phyloP scores from a whole-genome alignment of 1,139 yeast genomes.

The Lodderomyces metapsilosis region DNA sequence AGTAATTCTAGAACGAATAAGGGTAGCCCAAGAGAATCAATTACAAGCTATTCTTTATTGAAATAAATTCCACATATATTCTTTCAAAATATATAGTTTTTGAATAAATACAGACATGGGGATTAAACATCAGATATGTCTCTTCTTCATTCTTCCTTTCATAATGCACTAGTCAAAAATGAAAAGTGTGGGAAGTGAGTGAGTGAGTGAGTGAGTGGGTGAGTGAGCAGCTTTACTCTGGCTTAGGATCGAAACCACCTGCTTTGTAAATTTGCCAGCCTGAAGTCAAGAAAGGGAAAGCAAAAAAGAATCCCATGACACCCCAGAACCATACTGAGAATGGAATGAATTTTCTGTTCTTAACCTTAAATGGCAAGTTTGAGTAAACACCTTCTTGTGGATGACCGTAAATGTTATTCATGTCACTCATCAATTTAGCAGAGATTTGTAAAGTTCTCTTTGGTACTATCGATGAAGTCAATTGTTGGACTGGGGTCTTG shows the following conservation, averaged over 20 bases:
- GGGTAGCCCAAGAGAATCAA: no score
- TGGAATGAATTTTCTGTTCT: conserved; percentile 81
- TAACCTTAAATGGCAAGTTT: conserved; percentile 91
- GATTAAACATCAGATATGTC: no score
- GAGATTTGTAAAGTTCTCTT: conserved; percentile 43
- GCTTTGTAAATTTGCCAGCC: conserved; percentile 75
- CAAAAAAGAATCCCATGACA: conserved; percentile 59
- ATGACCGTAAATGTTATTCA: conserved; percentile 38
- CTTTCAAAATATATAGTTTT: not conserved
- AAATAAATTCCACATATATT: no score
- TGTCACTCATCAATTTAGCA: conserved; percentile 15
- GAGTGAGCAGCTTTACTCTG: no score
- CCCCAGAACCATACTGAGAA: conserved; percentile 79
- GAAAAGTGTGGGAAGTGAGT: no score
- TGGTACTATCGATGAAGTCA: conserved; percentile 10
- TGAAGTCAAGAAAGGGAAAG: conserved; percentile 67
- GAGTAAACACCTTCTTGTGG: conserved; percentile 83
- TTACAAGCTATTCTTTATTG: no score
- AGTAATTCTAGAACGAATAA: no score
- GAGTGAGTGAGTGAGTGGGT: no score
- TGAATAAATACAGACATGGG: conserved; percentile 1
- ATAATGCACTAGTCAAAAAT: no score
- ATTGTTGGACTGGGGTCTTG: conserved; percentile 17
- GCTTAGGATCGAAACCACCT: conserved; percentile 47
- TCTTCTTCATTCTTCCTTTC: not conserved